phyloP scores from a whole-genome alignment of 306 rosid species.

The Cucurbita maxima region DNA sequence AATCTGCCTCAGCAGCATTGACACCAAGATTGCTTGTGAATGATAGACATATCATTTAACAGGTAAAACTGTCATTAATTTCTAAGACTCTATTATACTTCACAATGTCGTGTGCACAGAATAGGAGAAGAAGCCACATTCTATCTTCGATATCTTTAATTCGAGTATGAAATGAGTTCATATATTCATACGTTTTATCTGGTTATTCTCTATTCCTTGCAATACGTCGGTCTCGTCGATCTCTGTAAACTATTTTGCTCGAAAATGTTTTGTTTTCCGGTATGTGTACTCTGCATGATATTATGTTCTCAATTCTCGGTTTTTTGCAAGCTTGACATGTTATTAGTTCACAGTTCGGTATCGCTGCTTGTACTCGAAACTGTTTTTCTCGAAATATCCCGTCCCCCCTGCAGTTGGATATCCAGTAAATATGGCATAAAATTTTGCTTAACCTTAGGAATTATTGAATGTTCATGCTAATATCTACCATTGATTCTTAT shows the following conservation, averaged over 20 bases:
- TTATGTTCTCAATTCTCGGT: background rate
- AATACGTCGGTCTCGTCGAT: background rate
- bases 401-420: background rate
- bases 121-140: background rate
- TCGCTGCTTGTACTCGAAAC: background rate
- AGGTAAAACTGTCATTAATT: background rate
- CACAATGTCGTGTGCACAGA: background rate
- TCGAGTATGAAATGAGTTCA: background rate
- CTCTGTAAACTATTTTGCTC: background rate
- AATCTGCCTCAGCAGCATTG: slow-evolving; percentile 72
- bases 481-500: background rate
- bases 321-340: background rate
- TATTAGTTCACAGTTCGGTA: background rate
- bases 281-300: too few species aligned
- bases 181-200: background rate
- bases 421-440: too few species aligned
- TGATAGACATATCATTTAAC: slow-evolving; percentile 13
- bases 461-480: background rate
- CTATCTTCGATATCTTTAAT: background rate
- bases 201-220: background rate
- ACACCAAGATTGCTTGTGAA: slow-evolving; percentile 77
- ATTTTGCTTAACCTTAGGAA: too few species aligned
- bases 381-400: background rate
- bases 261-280: background rate
- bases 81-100: background rate